Evolutionary conservation across 2,329 filamentous ascomycete species (phyloP).

Genomic region (Diaporthe velutina): DNA sequence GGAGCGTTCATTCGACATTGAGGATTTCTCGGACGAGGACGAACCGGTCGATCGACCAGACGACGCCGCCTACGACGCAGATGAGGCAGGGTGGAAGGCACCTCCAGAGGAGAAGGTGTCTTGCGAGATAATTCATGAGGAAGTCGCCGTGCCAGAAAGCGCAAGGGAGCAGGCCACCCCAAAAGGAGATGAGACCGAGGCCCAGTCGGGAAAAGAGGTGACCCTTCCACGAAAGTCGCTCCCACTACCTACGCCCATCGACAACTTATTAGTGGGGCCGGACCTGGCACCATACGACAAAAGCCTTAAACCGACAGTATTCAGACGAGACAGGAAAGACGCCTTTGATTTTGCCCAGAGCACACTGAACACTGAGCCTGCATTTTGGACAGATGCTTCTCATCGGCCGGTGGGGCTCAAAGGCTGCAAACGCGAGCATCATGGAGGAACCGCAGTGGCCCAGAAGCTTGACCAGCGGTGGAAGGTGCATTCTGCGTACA

Average conservation of each 20-base stretch:
- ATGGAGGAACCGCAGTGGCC: constrained; percentile 12
- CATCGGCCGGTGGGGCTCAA: neutral
- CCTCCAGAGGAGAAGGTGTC: neutral
- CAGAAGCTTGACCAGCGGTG: neutral
- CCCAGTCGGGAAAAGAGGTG: neutral
- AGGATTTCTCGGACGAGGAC: neutral
- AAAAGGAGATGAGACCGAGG: neutral
- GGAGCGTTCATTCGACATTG: neutral
- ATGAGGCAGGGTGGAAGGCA: neutral
- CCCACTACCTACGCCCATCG: neutral
- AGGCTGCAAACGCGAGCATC: neutral
- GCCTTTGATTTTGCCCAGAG: neutral
- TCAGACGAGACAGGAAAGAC: neutral
- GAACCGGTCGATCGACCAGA: neutral
- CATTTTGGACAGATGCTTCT: constrained; percentile 5
- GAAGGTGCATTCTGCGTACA: neutral
- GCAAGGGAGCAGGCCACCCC: neutral
- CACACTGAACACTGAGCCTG: neutral
- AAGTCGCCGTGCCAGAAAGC: neutral
- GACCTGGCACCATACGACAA: neutral
- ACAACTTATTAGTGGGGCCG: neutral
- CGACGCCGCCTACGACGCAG: neutral
- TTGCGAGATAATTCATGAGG: neutral
- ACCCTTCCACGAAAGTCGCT: neutral
- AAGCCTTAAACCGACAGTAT: neutral